These are phyloP conservation scores for Botrytis byssoidea DNA, from an alignment of 2,329 filamentous ascomycete genomes.

Conservation along the genomic window DNA sequence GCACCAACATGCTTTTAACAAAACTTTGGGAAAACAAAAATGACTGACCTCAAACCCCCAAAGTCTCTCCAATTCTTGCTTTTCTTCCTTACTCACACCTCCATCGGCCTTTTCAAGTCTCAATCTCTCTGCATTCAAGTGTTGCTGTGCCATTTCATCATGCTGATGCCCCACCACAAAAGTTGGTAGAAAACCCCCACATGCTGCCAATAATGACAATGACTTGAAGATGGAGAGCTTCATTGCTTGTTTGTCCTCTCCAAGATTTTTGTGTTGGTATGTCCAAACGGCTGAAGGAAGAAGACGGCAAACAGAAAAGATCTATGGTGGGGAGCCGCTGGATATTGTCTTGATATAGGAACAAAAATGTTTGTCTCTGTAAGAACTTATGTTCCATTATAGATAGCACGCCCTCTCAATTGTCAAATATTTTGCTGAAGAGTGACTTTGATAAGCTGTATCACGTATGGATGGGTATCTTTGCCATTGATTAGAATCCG, in stretches of 20 bases:
- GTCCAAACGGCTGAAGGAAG: neutral
- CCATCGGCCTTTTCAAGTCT: constrained; percentile 6
- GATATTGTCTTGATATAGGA: neutral
- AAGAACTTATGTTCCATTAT: neutral
- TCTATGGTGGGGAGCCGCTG: neutral
- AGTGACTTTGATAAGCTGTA: neutral
- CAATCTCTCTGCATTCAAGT: neutral
- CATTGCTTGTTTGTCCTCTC: neutral
- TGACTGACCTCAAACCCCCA: constrained; percentile 54
- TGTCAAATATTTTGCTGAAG: neutral
- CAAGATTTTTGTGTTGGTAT: neutral
- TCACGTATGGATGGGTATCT: neutral
- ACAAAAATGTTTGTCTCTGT: neutral
- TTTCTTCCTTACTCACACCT: constrained; percentile 45
- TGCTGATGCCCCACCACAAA: neutral
- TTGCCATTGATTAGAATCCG: neutral
- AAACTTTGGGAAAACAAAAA: neutral
- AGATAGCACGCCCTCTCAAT: neutral
- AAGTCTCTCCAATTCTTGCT: constrained; percentile 54
- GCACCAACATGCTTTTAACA: too few relatives aligned
- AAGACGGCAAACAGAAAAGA: neutral
- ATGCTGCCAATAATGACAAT: neutral
- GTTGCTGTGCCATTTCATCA: neutral
- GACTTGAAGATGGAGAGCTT: neutral
- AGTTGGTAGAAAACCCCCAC: neutral